A percentile compares a stretch with the other conserved stretches of the same genome.
Evolutionary conservation across 2,329 filamentous ascomycete species (phyloP).

Genomic region (Colletotrichum chlorophyti): DNA sequence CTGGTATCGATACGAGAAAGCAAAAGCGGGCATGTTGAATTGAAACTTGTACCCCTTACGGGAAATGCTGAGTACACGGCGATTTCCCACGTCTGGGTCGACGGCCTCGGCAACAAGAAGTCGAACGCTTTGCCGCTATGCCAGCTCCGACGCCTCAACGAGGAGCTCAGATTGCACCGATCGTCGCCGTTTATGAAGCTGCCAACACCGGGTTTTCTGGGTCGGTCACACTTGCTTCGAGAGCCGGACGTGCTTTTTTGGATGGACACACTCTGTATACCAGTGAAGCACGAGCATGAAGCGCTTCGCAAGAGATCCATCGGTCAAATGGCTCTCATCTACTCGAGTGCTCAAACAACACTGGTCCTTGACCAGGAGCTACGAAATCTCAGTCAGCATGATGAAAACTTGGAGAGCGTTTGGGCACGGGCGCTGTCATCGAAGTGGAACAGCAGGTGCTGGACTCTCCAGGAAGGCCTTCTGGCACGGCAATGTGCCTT

Average conservation of each 20-base stretch:
- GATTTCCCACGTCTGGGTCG: not conserved
- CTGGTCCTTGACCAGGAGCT: not conserved
- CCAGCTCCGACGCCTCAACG: not conserved
- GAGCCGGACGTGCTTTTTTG: too few relatives aligned
- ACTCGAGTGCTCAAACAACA: not conserved
- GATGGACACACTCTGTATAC: not conserved
- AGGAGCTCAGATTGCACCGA: too few relatives aligned
- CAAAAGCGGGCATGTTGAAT: too few relatives aligned
- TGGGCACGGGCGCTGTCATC: not conserved
- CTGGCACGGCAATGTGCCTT: not conserved
- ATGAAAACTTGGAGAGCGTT: not conserved
- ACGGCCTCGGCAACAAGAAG: not conserved
- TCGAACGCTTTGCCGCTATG: not conserved
- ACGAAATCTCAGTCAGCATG: not conserved
- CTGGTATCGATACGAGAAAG: not conserved
- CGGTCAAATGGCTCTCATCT: not conserved
- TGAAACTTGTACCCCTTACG: not conserved
- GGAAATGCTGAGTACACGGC: not conserved
- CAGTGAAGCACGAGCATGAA: not conserved
- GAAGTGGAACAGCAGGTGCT: not conserved
- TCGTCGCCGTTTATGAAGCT: too few relatives aligned
- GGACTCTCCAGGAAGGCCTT: not conserved
- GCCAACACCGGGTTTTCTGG: not conserved
- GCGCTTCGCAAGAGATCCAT: not conserved
- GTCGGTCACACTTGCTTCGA: too few relatives aligned